phyloP scores from a whole-genome alignment of 2,329 filamentous ascomycete species.

The Dactylella cylindrospora region DNA sequence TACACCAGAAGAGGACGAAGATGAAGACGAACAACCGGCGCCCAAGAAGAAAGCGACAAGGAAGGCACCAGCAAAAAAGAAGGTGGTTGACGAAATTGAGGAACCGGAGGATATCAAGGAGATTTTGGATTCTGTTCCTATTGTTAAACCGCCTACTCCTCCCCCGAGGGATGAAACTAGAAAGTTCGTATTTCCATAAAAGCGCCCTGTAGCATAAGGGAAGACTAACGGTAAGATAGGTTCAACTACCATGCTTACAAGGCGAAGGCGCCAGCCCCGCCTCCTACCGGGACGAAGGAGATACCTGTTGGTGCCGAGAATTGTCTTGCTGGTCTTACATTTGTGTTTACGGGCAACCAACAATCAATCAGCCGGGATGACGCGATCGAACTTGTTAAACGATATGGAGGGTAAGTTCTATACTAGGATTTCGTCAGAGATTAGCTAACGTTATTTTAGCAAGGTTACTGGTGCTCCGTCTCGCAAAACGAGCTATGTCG shows the following conservation, averaged over 20 bases:
- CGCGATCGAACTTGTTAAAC: slow-evolving; percentile 81
- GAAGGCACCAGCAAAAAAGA: slow-evolving; percentile 61
- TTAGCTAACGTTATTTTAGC: slow-evolving; percentile 51
- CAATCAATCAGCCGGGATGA: slow-evolving; percentile 80
- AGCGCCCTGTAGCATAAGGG: background rate
- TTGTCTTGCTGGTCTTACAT: slow-evolving; percentile 82
- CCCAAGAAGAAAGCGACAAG: slow-evolving; percentile 54
- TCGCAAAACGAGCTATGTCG: slow-evolving; percentile 89
- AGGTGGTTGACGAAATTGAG: slow-evolving; percentile 68
- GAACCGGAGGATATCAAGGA: slow-evolving; percentile 69
- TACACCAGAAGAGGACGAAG: slow-evolving; percentile 51
- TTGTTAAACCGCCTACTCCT: slow-evolving; percentile 78
- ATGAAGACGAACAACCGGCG: slow-evolving; percentile 48
- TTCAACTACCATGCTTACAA: slow-evolving; percentile 73
- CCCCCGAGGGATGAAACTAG: slow-evolving; percentile 66
- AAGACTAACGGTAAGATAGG: slow-evolving; percentile 3
- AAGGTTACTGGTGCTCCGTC: slow-evolving; percentile 85
- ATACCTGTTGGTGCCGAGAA: slow-evolving; percentile 82
- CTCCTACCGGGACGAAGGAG: slow-evolving; percentile 65
- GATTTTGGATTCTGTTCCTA: slow-evolving; percentile 85
- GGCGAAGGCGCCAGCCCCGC: slow-evolving; percentile 62
- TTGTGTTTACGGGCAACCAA: slow-evolving; percentile 92
- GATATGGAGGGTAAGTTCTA: slow-evolving; percentile 70
- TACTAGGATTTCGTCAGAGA: background rate
- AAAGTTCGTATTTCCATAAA: slow-evolving; percentile 56